Percentiles rank a stretch among this genome's conserved stretches.
phyloP scores from a whole-genome alignment of 768 basidiomycete genomes.

The Calocybe cyanea region DNA sequence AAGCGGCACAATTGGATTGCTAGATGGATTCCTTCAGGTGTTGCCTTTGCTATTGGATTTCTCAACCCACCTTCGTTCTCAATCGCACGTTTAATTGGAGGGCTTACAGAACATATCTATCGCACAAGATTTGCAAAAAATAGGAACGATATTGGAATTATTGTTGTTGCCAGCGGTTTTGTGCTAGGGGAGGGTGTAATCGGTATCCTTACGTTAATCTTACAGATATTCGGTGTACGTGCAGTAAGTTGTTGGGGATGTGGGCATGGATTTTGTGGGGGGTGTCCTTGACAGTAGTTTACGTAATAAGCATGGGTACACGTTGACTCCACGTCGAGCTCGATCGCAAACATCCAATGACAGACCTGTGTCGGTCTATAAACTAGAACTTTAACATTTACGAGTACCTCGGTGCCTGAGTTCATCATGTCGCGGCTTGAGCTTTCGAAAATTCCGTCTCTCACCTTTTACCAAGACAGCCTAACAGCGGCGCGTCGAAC shows the following conservation, averaged over 20 bases:
- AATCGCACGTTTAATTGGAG: constrained; percentile 86
- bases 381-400: neutral
- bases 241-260: constrained; percentile 88
- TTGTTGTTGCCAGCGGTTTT: constrained; percentile 92
- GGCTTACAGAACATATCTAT: constrained; percentile 73
- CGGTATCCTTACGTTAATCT: constrained; percentile 72
- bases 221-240: constrained; percentile 73
- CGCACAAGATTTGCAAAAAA: constrained; percentile 49
- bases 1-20: constrained; percentile 48
- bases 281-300: constrained; percentile 43
- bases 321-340: constrained; percentile 33
- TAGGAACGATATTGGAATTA: constrained; percentile 63
- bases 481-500: constrained; percentile 66
- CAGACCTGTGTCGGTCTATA: neutral
- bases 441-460: constrained; percentile 65
- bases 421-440: constrained; percentile 63
- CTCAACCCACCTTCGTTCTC: constrained; percentile 95
- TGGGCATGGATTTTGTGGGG: constrained; percentile 66
- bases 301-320: constrained; percentile 14
- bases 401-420: too few relatives aligned
- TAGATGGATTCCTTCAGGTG: constrained; percentile 87
- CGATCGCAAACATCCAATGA: neutral
- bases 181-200: constrained; percentile 93
- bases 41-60: constrained; percentile 95
- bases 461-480: constrained; percentile 74